Conservation (phyloP, 129 eudicot species). For the Glebionis coronaria region DNA sequence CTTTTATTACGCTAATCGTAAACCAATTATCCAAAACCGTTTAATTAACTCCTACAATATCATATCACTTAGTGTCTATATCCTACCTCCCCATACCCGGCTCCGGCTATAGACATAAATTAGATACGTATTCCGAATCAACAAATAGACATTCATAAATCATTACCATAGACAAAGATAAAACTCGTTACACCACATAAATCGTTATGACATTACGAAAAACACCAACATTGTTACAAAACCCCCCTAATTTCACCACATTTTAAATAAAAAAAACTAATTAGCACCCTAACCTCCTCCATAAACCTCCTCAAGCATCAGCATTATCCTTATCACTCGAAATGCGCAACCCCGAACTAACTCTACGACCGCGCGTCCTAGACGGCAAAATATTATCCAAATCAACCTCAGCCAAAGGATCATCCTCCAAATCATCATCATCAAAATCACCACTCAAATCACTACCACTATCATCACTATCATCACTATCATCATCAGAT, state of each 20-base stretch:
- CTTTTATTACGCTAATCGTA: too few species aligned
- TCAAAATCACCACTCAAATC: conserved; percentile 55
- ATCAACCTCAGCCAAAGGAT: conserved; percentile 93
- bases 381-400: conserved; percentile 92
- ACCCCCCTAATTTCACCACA: conserved; percentile 19
- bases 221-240: conserved; percentile 24
- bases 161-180: conserved; percentile 15
- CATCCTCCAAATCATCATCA: conserved; percentile 78
- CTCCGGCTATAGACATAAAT: too few species aligned
- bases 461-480: conserved; percentile 35
- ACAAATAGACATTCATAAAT: background rate
- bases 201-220: conserved; percentile 5
- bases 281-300: conserved; percentile 35
- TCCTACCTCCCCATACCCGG: too few species aligned
- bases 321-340: conserved; percentile 27
- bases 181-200: conserved; percentile 13
- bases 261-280: conserved; percentile 5
- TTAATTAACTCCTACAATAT: too few species aligned
- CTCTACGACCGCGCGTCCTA: conserved; percentile 69
- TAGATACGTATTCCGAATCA: too few species aligned
- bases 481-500: conserved; percentile 51
- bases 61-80: too few species aligned
- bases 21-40: too few species aligned
- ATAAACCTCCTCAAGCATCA: background rate
- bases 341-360: conserved; percentile 45